Base-by-base conservation (phyloP, 2,329 filamentous ascomycete genomes). In the Penicillium rolfsii region DNA sequence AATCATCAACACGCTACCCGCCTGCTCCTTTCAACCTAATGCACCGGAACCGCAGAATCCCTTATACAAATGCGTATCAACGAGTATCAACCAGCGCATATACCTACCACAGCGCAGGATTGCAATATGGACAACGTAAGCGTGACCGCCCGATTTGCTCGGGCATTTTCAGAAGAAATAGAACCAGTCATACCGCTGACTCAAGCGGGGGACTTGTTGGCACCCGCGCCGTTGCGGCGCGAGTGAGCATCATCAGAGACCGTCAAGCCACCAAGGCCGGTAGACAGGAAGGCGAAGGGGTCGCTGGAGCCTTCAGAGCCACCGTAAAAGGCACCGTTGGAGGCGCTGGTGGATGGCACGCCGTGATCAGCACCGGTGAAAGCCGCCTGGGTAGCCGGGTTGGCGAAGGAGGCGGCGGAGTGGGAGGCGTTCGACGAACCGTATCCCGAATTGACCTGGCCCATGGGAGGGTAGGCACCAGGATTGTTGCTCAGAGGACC, bases 281-380 rank as follows among this genome's bases (percentile, higher is more conserved):
- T 79, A 30, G 84, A 86, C 60, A 89, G 81, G 79, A 89, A 89
- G 24, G 85, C 85, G 76, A 89, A 88, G 6, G 86, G 86, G 69
- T 89, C 87, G 58, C 78, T 81, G 41, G 81, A 76, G n/a, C 79
- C 80, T 48, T 86, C 82, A 56, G 76, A 77, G 54, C 76, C 75
- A 73, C 76, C 75, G 73, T 89, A 89, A 71, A 89, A 91, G 73
- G 87, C 87, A 71, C 89, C 90, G 79, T 91, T 91, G 45, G 89
- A 88, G 36, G 89, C 87, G 43, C 90, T 91, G 62, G 89, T 89
- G 48, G 90, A 91, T 16, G 89, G 88, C 22, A 89, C 89, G 58
- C 91, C 91, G 69, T 95, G 94, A 69, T 89, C 89, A 41, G 91
- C 93, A 43, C 91, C 91, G 74, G 91, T 91, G 83, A 99, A 99